Percentiles rank a stretch among this genome's conserved stretches.
phyloP scores from a whole-genome alignment of 2,329 filamentous ascomycete species.

The Beauveria bassiana region DNA sequence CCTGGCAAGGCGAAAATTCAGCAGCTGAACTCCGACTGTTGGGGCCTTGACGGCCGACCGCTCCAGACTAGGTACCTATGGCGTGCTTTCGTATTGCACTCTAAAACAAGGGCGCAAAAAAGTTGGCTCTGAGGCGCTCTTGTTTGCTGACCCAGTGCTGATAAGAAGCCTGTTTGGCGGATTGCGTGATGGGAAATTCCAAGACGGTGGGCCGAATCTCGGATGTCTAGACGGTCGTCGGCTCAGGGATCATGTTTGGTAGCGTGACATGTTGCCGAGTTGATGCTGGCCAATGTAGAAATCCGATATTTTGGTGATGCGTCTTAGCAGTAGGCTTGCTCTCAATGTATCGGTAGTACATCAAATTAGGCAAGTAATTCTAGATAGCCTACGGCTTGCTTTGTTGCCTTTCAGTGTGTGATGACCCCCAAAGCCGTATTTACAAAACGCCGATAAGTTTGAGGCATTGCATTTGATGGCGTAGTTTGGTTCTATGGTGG shows the following conservation, averaged over 20 bases:
- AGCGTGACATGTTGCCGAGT: neutral
- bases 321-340: neutral
- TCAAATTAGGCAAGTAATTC: too few species aligned
- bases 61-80: neutral
- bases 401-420: too few species aligned
- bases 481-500: neutral
- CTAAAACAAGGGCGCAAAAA: neutral
- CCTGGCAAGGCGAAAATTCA: neutral
- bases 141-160: neutral
- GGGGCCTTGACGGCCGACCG: neutral
- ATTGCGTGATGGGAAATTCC: neutral
- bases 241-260: neutral
- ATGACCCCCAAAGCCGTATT: too few species aligned
- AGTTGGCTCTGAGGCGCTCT: neutral
- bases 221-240: neutral
- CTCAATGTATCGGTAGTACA: too few species aligned
- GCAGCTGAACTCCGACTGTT: neutral
- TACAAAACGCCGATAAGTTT: neutral
- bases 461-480: neutral
- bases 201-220: neutral
- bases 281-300: neutral
- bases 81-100: neutral
- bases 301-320: neutral
- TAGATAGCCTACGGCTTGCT: too few species aligned
- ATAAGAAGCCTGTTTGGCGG: neutral